These are phyloP conservation scores for Cylindrotheca fusiformis DNA, from an alignment of 108 stramenopile genomes.

Conservation along the genomic window DNA sequence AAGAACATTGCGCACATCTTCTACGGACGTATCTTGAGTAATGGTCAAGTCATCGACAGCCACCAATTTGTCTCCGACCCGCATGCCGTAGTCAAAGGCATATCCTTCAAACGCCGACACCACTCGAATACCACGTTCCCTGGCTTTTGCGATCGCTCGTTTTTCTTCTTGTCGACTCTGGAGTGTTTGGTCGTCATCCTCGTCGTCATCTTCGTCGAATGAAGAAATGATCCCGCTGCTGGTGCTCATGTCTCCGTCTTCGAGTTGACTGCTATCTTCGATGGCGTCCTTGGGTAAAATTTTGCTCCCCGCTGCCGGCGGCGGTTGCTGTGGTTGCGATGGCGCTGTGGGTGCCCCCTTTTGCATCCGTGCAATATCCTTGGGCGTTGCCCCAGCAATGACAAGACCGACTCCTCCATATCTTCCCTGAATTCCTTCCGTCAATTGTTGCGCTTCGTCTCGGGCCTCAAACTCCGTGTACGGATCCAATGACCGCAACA, in stretches of 20 bases:
- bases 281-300: slow-evolving; percentile 44
- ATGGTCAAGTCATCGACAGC: slow-evolving; percentile 72
- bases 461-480: slow-evolving; percentile 93
- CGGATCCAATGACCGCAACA: slow-evolving; percentile 91
- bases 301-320: slow-evolving; percentile 16
- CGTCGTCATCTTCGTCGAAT: slow-evolving; percentile 38
- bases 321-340: slow-evolving; percentile 2
- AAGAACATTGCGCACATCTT: slow-evolving; percentile 83
- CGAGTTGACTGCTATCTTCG: slow-evolving; percentile 22
- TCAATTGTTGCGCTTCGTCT: slow-evolving; percentile 74
- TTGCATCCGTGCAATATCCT: slow-evolving; percentile 32
- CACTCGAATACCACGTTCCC: slow-evolving; percentile 74
- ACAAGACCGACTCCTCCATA: slow-evolving; percentile 96
- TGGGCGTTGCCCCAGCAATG: slow-evolving; percentile 67
- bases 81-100: slow-evolving; percentile 82
- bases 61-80: slow-evolving; percentile 74
- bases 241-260: slow-evolving; percentile 16
- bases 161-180: slow-evolving; percentile 36
- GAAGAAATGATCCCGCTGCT: background rate
- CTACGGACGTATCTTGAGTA: slow-evolving; percentile 60
- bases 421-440: slow-evolving; percentile 79
- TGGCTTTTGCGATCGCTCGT: slow-evolving; percentile 43
- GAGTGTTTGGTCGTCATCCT: slow-evolving; percentile 29
- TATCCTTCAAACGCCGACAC: slow-evolving; percentile 93
- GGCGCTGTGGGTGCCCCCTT: slow-evolving; percentile 2